Evolutionary conservation across 805 yeast species (phyloP).

Genomic region (Schwanniomyces yamadae): DNA sequence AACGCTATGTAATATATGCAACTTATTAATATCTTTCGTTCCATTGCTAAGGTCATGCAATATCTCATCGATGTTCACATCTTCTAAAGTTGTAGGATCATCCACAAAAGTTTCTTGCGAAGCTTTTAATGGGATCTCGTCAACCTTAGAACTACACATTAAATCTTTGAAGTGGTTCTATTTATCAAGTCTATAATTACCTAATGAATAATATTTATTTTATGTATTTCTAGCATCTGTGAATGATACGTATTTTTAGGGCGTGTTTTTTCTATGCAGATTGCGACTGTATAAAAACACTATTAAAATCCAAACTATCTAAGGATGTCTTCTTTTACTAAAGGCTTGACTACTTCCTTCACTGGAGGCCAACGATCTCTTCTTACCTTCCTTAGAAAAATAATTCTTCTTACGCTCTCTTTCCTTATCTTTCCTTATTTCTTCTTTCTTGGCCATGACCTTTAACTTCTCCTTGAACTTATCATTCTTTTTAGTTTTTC

Average conservation of each 20-base stretch:
- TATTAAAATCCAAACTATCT: too few relatives aligned
- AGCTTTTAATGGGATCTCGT: conserved; percentile 37
- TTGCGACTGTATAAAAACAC: too few relatives aligned
- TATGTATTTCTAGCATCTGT: too few relatives aligned
- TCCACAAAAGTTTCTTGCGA: conserved; percentile 42
- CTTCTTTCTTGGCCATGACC: conserved; percentile 73
- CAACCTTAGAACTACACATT: too few relatives aligned
- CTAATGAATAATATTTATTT: too few relatives aligned
- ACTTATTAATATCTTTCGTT: conserved; percentile 32
- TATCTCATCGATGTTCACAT: conserved; percentile 33
- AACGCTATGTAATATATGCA: conserved; percentile 37
- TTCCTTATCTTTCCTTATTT: conserved; percentile 68
- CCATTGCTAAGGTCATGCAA: conserved; percentile 30
- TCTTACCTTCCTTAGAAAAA: conserved; percentile 70
- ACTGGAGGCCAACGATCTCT: conserved; percentile 46
- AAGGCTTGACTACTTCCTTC: conserved; percentile 31
- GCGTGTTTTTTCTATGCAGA: too few relatives aligned
- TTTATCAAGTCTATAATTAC: too few relatives aligned
- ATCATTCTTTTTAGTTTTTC: conserved; percentile 67
- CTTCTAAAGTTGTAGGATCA: conserved; percentile 34
- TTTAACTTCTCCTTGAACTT: conserved; percentile 74
- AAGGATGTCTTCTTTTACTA: conserved; percentile 33
- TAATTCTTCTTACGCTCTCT: conserved; percentile 84
- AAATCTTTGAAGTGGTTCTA: too few relatives aligned
- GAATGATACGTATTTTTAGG: too few relatives aligned